Evolutionary conservation across 176 grass and related monocot genomes (phyloP).

Genomic region (Eremochloa ophiuroides): DNA sequence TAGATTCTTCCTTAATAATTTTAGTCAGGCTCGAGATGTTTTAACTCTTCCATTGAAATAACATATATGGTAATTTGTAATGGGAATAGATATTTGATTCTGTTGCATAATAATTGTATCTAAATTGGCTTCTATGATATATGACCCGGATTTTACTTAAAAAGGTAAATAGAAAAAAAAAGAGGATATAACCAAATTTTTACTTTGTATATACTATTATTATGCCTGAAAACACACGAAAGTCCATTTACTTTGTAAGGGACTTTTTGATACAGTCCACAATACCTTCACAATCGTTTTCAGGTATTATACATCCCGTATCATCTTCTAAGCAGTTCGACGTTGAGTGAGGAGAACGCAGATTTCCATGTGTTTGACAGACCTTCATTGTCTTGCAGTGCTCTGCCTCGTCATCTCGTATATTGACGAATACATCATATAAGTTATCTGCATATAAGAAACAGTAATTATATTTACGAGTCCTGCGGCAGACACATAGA

Average conservation of each 20-base stretch:
- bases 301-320: slow-evolving; percentile 4
- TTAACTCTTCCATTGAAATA: no score
- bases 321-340: slow-evolving; percentile 32
- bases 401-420: slow-evolving; percentile 79
- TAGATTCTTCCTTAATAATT: no score
- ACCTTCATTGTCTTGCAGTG: slow-evolving; percentile 93
- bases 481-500: not conserved
- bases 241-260: not conserved
- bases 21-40: no score
- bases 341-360: slow-evolving; percentile 67
- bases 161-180: not conserved
- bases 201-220: not conserved
- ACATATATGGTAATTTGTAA: no score
- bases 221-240: not conserved
- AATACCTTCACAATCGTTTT: slow-evolving; percentile 50
- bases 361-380: slow-evolving; percentile 73
- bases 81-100: no score
- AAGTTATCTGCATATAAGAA: slow-evolving; percentile 59
- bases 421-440: slow-evolving; percentile 84
- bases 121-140: not conserved
- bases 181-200: not conserved
- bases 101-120: no score
- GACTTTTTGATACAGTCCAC: slow-evolving; percentile 40
- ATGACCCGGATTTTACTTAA: not conserved
- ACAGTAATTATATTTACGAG: not conserved